phyloP scores from a whole-genome alignment of 352 stramenopile species.

The Globisporangium okanoganense region DNA sequence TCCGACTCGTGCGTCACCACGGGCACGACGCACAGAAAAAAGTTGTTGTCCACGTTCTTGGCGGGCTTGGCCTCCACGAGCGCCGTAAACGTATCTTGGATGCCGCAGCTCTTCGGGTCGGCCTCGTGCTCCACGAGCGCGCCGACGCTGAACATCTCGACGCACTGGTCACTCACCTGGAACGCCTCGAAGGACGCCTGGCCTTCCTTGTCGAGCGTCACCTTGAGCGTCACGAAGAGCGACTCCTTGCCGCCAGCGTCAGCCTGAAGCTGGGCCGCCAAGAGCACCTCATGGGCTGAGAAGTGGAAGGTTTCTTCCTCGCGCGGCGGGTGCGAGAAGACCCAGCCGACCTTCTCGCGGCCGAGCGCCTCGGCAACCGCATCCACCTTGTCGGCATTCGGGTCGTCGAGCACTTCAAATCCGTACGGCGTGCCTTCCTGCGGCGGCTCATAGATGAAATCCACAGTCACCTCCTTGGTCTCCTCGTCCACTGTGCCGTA shows the following conservation, averaged over 20 bases:
- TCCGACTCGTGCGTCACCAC: slow-evolving; percentile 93
- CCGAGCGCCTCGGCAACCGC: slow-evolving; percentile 85
- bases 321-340: slow-evolving; percentile 95
- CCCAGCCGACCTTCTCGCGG: slow-evolving; percentile 94
- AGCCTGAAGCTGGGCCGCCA: slow-evolving; percentile 94
- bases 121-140: slow-evolving; percentile 86
- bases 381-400: slow-evolving; percentile 80
- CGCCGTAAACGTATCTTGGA: slow-evolving; percentile 96
- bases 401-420: slow-evolving; percentile 93
- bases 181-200: slow-evolving; percentile 96
- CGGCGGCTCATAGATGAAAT: slow-evolving; percentile 96
- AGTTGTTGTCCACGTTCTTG: slow-evolving; percentile 94
- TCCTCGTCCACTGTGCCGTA: slow-evolving; percentile 90
- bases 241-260: slow-evolving; percentile 93
- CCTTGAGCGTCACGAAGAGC: slow-evolving; percentile 95
- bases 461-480: slow-evolving; percentile 88
- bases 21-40: slow-evolving; percentile 96
- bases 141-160: slow-evolving; percentile 97
- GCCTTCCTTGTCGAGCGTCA: slow-evolving; percentile 92
- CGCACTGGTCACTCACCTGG: slow-evolving; percentile 96
- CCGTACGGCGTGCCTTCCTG: slow-evolving; percentile 87
- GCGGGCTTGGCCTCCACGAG: slow-evolving; percentile 95
- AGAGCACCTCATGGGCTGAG: slow-evolving; percentile 86
- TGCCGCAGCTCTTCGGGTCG: slow-evolving; percentile 89
- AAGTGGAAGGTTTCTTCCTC: slow-evolving; percentile 96